phyloP scores from a whole-genome alignment of 2,329 filamentous ascomycete species.

The Paecilomyces dactylethromorphus region DNA sequence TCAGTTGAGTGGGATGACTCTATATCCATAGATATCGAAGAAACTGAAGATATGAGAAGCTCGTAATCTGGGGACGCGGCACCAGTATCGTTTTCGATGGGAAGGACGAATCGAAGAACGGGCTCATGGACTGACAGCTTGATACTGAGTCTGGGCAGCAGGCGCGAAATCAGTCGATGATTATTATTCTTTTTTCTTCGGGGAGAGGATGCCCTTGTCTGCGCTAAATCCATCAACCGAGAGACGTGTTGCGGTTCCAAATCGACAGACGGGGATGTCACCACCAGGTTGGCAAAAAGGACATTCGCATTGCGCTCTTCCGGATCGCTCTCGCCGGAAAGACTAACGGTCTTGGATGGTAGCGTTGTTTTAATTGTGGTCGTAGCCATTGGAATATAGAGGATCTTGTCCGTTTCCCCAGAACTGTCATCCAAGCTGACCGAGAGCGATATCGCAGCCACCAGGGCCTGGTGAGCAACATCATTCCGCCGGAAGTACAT shows the following conservation, averaged over 20 bases:
- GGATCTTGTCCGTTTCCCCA: slow-evolving; percentile 73
- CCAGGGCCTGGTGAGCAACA: slow-evolving; percentile 87
- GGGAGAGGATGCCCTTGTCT: slow-evolving; percentile 44
- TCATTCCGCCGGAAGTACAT: slow-evolving; percentile 97
- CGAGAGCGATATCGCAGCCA: slow-evolving; percentile 87
- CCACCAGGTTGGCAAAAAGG: slow-evolving; percentile 88
- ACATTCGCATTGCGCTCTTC: slow-evolving; percentile 93
- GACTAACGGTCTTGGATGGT: slow-evolving; percentile 86
- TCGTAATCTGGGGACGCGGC: slow-evolving; percentile 76
- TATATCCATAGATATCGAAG: slow-evolving; percentile 84
- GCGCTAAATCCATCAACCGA: slow-evolving; percentile 69
- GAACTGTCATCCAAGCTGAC: slow-evolving; percentile 87
- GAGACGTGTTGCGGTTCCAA: slow-evolving; percentile 88
- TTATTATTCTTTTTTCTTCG: slow-evolving; percentile 39
- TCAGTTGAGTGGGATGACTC: slow-evolving; percentile 91
- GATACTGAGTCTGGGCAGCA: slow-evolving; percentile 87
- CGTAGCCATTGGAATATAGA: slow-evolving; percentile 96
- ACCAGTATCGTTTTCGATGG: slow-evolving; percentile 58
- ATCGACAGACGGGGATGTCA: slow-evolving; percentile 92
- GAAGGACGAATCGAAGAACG: slow-evolving; percentile 81
- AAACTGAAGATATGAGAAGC: slow-evolving; percentile 89
- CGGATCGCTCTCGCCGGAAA: slow-evolving; percentile 61
- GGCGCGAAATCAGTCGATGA: slow-evolving; percentile 72
- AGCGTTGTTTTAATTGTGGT: slow-evolving; percentile 90
- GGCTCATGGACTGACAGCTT: slow-evolving; percentile 97